Base-by-base conservation (phyloP, 768 basidiomycete species). In the Brasilioporus rufonigricans region DNA sequence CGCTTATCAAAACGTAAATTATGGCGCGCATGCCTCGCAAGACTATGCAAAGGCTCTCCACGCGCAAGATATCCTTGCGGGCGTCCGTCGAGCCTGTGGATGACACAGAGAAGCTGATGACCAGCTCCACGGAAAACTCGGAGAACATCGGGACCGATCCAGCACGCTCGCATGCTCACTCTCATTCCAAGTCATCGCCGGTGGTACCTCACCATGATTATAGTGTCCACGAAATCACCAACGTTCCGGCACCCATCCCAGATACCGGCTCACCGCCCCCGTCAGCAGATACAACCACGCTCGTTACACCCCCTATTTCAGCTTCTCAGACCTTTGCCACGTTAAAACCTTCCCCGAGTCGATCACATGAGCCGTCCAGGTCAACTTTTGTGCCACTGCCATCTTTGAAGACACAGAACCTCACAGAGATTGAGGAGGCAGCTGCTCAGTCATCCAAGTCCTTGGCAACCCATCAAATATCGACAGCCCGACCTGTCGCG, bases 221-320 rank as follows among this genome's bases (percentile, higher is more conserved):
- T 31, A 61, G 62, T 21, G 60, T 26, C 32, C 67, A 69, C 32
- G 70, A 71, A 36, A 55, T 70, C 33, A 60, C 56, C 44, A 52
- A 72, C 21, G 66, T 61, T 36, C 66, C 70, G n/a, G 63, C 57
- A 49, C 68, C 68, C 16, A 56, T 62, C 56, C 69, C 59, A 65
- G 71, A 59, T 60, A 73, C 68, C 52, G 72, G 59, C 56, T 61
- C 56, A 56, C 70, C 50, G 59, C 70, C 55, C 48, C 72, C 56
- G 43, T 64, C 61, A 47, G 46, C 32, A 44, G 51, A 57, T 26
- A 44, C 55, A 21, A 44, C 52, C 16, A 56, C 55, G n/a, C 19
- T 47, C 38, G 38, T 44, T 44, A 44, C 50, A 5, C 21, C 54
- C n/a, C 27, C 59, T 4, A 52, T 64, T n/a, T 21, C 31, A 14